Base-by-base conservation (phyloP, 2,329 filamentous ascomycete genomes). In the Penicillium sp. region DNA sequence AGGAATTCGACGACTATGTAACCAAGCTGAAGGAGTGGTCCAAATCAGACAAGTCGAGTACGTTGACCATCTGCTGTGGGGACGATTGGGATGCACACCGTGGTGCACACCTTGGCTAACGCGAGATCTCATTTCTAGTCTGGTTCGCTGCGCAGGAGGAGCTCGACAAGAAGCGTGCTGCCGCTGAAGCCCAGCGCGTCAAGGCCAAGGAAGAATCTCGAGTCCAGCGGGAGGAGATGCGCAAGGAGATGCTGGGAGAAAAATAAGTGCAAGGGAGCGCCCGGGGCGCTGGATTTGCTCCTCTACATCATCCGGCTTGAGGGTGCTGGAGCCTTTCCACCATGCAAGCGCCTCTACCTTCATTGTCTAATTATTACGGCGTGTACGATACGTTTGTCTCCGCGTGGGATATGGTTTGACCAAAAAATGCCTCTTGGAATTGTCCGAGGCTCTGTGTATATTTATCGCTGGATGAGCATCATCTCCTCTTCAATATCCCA, bases 1-100 rank as follows among this genome's bases (percentile, higher is more conserved):
- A 90, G 66, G 89, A 96, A 43, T 95, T 95, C 56, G 86, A 96
- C 60, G 79, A 89, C 40, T 97, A 95, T 59, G 86, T 96, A 18
- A 77, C 62, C 33, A 81, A 83, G 56, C 68, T 98, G 62, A 96
- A 94, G 75, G 80, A 91, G 56, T 87, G 90, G 64, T 86, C 87
- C 17, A 94, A 90, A 71, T 93, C 85, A 10, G 84, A 94, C 61
- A 95, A 91, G 71, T 87, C 87, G 29, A 94, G 89, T 94, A 75
- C 46, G 63, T 60, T 18, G 10, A 3, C n/a, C 8, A 14, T 11
- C 6, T n/a, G n/a, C 18, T 17, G n/a, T 20, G 10, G 6, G n/a
- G 3, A 14, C 4, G 11, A 8, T 34, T 15, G 14, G 21, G 13
- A 19, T 16, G 17, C 4, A 14, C n/a, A 15, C 4, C 14, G n/a